Evolutionary conservation across 2,329 filamentous ascomycete genomes (phyloP).

Genomic region (Hypoxylon sp.): DNA sequence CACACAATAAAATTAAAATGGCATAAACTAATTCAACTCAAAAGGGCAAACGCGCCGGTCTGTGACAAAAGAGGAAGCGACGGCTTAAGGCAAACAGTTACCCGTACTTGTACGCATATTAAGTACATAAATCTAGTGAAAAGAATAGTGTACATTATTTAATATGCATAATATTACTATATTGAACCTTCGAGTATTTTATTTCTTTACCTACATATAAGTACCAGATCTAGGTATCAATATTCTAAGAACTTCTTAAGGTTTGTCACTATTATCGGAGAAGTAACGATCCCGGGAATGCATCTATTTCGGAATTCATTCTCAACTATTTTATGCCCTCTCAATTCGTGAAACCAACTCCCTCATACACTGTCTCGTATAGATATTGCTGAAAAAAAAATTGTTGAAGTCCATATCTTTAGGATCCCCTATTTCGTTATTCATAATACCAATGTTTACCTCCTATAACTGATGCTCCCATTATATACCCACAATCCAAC

Average conservation of each 20-base stretch:
- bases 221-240: background rate
- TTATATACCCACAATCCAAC: no score
- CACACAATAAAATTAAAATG: constrained; percentile 1
- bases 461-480: background rate
- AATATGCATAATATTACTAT: background rate
- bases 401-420: no score
- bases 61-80: background rate
- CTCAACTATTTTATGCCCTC: background rate
- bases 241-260: background rate
- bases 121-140: background rate
- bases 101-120: background rate
- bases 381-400: background rate
- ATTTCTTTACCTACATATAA: background rate
- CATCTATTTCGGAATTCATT: background rate
- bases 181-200: no score
- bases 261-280: background rate
- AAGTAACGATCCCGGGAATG: background rate
- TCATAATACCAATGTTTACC: background rate
- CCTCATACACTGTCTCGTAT: background rate
- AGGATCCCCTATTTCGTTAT: background rate
- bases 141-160: background rate
- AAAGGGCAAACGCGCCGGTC: background rate
- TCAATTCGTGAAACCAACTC: background rate
- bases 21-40: background rate
- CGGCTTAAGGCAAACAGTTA: background rate